These are phyloP conservation scores for Lentinula novae-zelandiae DNA, from an alignment of 1,284 basidiomycete genomes.

Conservation along the genomic window DNA sequence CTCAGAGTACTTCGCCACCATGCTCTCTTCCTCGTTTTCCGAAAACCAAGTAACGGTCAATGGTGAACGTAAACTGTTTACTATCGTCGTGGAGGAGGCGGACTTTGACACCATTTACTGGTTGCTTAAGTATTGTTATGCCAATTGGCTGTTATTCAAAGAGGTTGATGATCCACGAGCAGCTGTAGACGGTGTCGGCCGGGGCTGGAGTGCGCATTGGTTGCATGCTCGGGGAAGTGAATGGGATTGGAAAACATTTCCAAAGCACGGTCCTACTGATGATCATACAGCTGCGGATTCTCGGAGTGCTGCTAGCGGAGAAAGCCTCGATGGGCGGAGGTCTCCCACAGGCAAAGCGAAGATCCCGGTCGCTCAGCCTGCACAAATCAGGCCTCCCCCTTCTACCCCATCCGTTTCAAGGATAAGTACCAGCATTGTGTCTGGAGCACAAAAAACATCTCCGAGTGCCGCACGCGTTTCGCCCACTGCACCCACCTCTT, in stretches of 20 bases:
- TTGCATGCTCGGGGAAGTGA: slow-evolving; percentile 43
- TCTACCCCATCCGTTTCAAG: neutral
- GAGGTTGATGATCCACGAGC: slow-evolving; percentile 62
- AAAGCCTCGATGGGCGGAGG: slow-evolving; percentile 33
- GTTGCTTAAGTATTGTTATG: slow-evolving; percentile 80
- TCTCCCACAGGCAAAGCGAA: slow-evolving; percentile 29
- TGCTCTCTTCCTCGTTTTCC: slow-evolving; percentile 70
- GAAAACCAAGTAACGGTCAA: slow-evolving; percentile 43
- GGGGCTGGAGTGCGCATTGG: slow-evolving; percentile 62
- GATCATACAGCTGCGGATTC: slow-evolving; percentile 28
- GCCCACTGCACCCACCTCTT: neutral
- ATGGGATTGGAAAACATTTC: slow-evolving; percentile 69
- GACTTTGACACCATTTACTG: slow-evolving; percentile 83
- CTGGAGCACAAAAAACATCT: neutral
- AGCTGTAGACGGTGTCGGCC: slow-evolving; percentile 58
- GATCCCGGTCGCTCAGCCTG: neutral
- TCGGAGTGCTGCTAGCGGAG: slow-evolving; percentile 49
- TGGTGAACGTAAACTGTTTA: slow-evolving; percentile 58
- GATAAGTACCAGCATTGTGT: neutral
- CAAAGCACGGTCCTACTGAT: slow-evolving; percentile 31
- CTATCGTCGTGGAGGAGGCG: slow-evolving; percentile 75
- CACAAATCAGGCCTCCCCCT: neutral
- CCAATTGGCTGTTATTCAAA: slow-evolving; percentile 67
- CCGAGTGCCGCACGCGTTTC: neutral
- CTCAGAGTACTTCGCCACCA: slow-evolving; percentile 79